phyloP scores from a whole-genome alignment of 306 rosid species.

The Medicago lupulina region DNA sequence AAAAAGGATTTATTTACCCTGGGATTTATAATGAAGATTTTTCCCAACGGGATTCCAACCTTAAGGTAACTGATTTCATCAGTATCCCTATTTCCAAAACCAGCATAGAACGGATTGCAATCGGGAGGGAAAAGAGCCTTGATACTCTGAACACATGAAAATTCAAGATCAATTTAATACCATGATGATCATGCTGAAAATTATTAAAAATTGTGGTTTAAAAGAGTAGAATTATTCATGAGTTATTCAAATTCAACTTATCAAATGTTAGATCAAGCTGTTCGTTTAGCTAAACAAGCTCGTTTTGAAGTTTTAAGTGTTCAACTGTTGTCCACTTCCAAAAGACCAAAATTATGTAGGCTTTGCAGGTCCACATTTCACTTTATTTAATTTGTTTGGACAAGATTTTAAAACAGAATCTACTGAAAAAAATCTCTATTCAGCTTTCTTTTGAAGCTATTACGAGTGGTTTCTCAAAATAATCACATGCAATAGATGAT shows the following conservation, averaged over 20 bases:
- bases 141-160: slow-evolving; percentile 66
- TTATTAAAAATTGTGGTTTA: neutral
- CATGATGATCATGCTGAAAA: slow-evolving; percentile 21
- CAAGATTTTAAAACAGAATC: neutral
- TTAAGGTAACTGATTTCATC: slow-evolving; percentile 95
- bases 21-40: slow-evolving; percentile 92
- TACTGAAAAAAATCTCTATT: slow-evolving; percentile 1
- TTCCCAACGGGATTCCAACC: slow-evolving; percentile 93
- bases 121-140: slow-evolving; percentile 85
- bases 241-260: neutral
- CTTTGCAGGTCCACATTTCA: neutral
- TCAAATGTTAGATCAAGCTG: neutral
- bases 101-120: slow-evolving; percentile 95
- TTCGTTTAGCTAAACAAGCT: slow-evolving; percentile 5
- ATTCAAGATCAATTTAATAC: slow-evolving; percentile 39
- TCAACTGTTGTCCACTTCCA: slow-evolving; percentile 1
- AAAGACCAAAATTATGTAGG: neutral
- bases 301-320: neutral
- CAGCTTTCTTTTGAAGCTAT: neutral
- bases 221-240: neutral
- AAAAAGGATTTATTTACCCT: slow-evolving; percentile 64
- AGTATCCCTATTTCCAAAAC: slow-evolving; percentile 96
- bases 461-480: neutral
- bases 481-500: too few species aligned
- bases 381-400: slow-evolving; percentile 17